Percentiles rank a stretch among this genome's conserved stretches.
Evolutionary conservation across 2,329 filamentous ascomycete genomes (phyloP).

Genomic region (Penicillium verrucosum): DNA sequence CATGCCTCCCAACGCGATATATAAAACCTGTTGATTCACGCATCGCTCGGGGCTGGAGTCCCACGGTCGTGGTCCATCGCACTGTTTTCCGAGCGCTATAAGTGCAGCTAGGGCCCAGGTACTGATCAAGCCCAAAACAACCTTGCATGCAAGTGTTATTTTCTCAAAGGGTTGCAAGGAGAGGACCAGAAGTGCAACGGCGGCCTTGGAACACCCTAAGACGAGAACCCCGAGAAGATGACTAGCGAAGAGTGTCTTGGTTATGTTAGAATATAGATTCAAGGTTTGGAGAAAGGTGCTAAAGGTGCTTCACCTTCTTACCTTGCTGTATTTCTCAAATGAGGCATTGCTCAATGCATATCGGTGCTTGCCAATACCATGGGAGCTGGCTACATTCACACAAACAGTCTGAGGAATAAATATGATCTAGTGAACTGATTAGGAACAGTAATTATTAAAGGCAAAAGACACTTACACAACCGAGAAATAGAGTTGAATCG

Average conservation of each 20-base stretch:
- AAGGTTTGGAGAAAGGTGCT: not conserved
- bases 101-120: conserved; percentile 3
- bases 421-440: not conserved
- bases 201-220: conserved; percentile 9
- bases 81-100: conserved; percentile 8
- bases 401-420: conserved; percentile 7
- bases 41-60: conserved; percentile 2
- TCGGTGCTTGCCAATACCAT: conserved; percentile 10
- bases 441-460: not conserved
- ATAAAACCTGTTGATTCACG: conserved; percentile 8
- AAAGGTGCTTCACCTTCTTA: not conserved
- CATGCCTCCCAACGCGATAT: not conserved
- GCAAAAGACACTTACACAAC: not conserved
- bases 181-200: conserved; percentile 6
- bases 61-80: conserved; percentile 4
- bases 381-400: conserved; percentile 7
- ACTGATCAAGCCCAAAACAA: conserved; percentile 3
- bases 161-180: conserved; percentile 8
- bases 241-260: conserved; percentile 5
- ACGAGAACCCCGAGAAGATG: conserved; percentile 9
- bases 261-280: not conserved
- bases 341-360: not conserved
- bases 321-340: conserved; percentile 8
- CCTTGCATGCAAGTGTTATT: conserved; percentile 4
- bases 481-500: not conserved